Conservation (phyloP, 176 grass and related monocot species). For the Carex littledalei region DNA sequence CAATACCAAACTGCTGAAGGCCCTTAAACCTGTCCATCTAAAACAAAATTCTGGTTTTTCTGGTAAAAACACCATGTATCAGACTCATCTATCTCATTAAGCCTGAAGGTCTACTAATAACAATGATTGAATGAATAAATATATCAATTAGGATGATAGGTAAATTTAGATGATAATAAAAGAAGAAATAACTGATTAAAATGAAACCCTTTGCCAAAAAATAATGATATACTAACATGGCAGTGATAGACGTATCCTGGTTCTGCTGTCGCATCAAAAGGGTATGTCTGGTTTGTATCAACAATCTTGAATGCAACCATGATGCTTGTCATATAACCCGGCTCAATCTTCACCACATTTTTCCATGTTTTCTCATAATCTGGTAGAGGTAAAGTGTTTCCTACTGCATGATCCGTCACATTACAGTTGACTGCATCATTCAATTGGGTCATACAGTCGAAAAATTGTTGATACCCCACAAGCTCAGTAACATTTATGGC, state of each 20-base stretch:
- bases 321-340: slow-evolving; percentile 28
- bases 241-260: slow-evolving; percentile 32
- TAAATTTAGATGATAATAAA: not conserved
- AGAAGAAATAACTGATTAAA: not conserved
- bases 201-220: not conserved
- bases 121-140: not conserved
- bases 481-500: slow-evolving; percentile 32
- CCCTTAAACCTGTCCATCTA: not conserved
- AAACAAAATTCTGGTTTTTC: not conserved
- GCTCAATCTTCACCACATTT: slow-evolving; percentile 34
- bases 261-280: slow-evolving; percentile 23
- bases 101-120: not conserved
- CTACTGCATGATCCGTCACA: slow-evolving; percentile 12
- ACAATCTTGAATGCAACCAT: slow-evolving; percentile 28
- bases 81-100: not conserved
- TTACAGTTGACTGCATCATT: slow-evolving; percentile 21
- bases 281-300: slow-evolving; percentile 23
- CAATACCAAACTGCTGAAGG: not conserved
- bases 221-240: slow-evolving; percentile 16
- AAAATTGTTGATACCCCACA: slow-evolving; percentile 18
- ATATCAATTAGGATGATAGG: not conserved
- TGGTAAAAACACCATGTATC: not conserved
- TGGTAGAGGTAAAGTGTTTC: not conserved
- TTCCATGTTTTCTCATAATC: slow-evolving; percentile 35
- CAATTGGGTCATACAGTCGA: slow-evolving; percentile 18